Evolutionary conservation across 176 grass and related monocot species (phyloP), one percentile per base, ranked within the genome.

Genomic region (Echinochloa phyllopogon): DNA sequence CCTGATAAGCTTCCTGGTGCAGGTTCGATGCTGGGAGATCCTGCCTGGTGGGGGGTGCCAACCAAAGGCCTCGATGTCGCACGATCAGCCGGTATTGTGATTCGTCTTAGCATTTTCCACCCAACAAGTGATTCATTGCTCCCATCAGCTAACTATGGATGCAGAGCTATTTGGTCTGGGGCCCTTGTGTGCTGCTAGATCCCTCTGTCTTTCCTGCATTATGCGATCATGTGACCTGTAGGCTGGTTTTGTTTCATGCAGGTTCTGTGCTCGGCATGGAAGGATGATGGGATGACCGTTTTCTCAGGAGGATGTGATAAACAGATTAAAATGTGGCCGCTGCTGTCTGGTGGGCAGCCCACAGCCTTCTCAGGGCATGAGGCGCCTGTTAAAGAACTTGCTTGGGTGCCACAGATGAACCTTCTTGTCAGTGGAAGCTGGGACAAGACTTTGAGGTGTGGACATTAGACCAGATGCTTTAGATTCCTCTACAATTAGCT

Each of bases 1-100:
- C 52, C 37, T 70, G 37, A 62, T 69, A 38, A 38, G 61, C 49
- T 83, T 52, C 42, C 16, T 37, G 17, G 17, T 58, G 80, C 82
- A 98, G 93, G 93, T 98, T 52, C 90, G 89, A 16, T 95, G 93
- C 77, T 98, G 93, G 95, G 95, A 98, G 78, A 50, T 98, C 81
- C 75, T 88, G 63, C 55, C 85, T 58, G 89, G 83, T 4, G 88
- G 87, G 67, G 79, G 24, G 3, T 91, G 93, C 89, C 93, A 95
- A 65, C 89, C 85, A 10, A 98, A 98, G 80, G 91, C 87, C 8
- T 95, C 93, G 25, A 95, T 98, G 66, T 78, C 83, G 23, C 87
- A 94, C 52, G 91, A 98, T 80, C 87, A 92, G 43, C 93, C 91
- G 42, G 93, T 95, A 89, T 17, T 62, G 10, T 39, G 41, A 64